A percentile compares a stretch with the other conserved stretches of the same genome.
Conservation (phyloP, 768 basidiomycete genomes). For the Suillus hirtellus region DNA sequence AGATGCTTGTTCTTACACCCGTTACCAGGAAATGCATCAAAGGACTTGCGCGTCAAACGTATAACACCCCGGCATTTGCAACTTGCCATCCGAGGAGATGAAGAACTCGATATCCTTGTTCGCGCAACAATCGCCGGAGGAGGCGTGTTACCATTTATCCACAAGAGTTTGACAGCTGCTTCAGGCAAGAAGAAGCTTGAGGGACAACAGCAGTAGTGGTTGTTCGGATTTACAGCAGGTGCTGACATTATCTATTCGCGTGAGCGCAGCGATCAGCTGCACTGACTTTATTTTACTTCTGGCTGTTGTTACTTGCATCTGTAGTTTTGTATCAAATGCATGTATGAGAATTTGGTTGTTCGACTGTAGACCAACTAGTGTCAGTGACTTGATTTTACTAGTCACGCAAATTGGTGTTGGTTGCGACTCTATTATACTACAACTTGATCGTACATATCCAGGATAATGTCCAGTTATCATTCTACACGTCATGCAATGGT, state of each 20-base stretch:
- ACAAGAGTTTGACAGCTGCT: conserved; percentile 70
- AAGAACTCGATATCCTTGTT: conserved; percentile 95
- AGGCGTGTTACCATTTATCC: conserved; percentile 86
- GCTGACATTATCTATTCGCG: not conserved
- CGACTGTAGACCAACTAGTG: not conserved
- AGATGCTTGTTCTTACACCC: not conserved
- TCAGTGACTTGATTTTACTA: not conserved
- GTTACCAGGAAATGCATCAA: conserved; percentile 85
- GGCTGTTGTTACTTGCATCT: conserved; percentile 4
- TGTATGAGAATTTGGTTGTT: not conserved
- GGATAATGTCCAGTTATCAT: not conserved
- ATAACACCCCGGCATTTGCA: conserved; percentile 96
- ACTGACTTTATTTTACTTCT: conserved; percentile 1
- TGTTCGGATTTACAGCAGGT: conserved; percentile 9
- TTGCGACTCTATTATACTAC: not conserved
- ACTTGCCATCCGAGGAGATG: conserved; percentile 94
- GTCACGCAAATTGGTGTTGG: too few species aligned
- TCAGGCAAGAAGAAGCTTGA: conserved; percentile 51
- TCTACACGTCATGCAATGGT: not conserved
- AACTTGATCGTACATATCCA: not conserved
- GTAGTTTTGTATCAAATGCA: conserved; percentile 8
- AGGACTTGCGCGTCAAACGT: conserved; percentile 95
- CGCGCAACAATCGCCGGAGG: conserved; percentile 92
- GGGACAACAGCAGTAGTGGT: conserved; percentile 22
- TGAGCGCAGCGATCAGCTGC: conserved; percentile 1